A percentile compares a stretch with the other conserved stretches of the same genome.
Evolutionary conservation across 208 protist genomes (phyloP).

Genomic region (Trypanosoma cruzi): DNA sequence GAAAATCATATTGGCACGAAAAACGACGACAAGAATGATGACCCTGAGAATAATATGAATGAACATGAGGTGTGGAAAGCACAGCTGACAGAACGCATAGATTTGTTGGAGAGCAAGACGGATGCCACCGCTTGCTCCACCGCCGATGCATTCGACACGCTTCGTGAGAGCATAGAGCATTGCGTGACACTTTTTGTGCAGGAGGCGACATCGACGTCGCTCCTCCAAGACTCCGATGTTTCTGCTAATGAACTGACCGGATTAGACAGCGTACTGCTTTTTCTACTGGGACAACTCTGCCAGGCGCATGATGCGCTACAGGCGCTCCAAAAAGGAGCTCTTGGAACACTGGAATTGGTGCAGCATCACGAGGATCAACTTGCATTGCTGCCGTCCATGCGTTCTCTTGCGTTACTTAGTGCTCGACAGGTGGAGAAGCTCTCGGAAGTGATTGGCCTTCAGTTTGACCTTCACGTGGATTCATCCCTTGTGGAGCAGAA

Average conservation of each 20-base stretch:
- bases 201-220: constrained; percentile 20
- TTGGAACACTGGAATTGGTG: constrained; percentile 68
- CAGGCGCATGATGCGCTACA: constrained; percentile 38
- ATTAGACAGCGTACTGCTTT: constrained; percentile 73
- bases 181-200: constrained; percentile 42
- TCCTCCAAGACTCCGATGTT: not conserved
- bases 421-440: constrained; percentile 29
- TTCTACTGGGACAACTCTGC: constrained; percentile 45
- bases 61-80: constrained; percentile 5
- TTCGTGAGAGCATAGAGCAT: constrained; percentile 31
- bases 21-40: not conserved
- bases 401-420: constrained; percentile 42
- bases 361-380: constrained; percentile 73
- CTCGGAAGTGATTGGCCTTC: constrained; percentile 37
- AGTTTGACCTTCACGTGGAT: constrained; percentile 27
- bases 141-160: constrained; percentile 20
- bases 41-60: not conserved
- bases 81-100: constrained; percentile 2
- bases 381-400: constrained; percentile 34
- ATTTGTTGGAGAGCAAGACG: constrained; percentile 20
- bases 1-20: not conserved
- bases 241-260: constrained; percentile 7
- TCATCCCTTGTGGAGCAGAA: constrained; percentile 9
- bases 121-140: constrained; percentile 18
- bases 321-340: constrained; percentile 52